A percentile compares a stretch with the other conserved stretches of the same genome.
These are phyloP conservation scores for Pseudopithomyces chartarum DNA, from an alignment of 2,329 filamentous ascomycete genomes.

Conservation along the genomic window DNA sequence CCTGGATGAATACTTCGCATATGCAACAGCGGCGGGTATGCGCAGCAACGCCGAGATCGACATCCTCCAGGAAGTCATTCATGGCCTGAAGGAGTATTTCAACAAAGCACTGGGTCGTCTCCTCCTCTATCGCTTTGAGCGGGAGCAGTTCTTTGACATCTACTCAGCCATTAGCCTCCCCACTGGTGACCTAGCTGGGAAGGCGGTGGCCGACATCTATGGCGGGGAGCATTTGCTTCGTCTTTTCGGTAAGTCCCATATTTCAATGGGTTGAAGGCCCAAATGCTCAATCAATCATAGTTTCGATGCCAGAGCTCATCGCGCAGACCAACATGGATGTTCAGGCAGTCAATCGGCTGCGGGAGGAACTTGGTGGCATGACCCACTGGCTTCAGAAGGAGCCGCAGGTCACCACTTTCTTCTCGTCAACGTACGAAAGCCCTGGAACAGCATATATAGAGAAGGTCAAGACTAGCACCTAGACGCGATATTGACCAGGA, in stretches of 20 bases:
- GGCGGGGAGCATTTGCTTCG: constrained; percentile 91
- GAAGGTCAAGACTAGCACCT: constrained; percentile 57
- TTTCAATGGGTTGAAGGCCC: constrained; percentile 1
- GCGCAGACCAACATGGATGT: constrained; percentile 98
- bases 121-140: constrained; percentile 91
- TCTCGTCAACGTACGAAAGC: constrained; percentile 76
- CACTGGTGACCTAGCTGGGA: constrained; percentile 69
- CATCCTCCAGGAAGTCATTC: constrained; percentile 86
- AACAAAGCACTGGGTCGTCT: constrained; percentile 87
- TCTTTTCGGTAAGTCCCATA: constrained; percentile 73
- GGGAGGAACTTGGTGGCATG: constrained; percentile 87
- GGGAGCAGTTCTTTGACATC: constrained; percentile 82
- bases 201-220: constrained; percentile 79
- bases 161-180: constrained; percentile 69
- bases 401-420: constrained; percentile 73
- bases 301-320: constrained; percentile 88
- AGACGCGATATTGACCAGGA: neutral
- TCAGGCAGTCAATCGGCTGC: constrained; percentile 84
- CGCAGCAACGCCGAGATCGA: constrained; percentile 70
- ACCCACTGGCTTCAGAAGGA: constrained; percentile 78
- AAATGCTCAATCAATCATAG: constrained; percentile 52
- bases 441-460: constrained; percentile 74
- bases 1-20: constrained; percentile 81
- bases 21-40: constrained; percentile 67
- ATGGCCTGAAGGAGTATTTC: constrained; percentile 90